Evolutionary conservation across 2,329 filamentous ascomycete species (phyloP).

Genomic region (Pseudocercospora musae): DNA sequence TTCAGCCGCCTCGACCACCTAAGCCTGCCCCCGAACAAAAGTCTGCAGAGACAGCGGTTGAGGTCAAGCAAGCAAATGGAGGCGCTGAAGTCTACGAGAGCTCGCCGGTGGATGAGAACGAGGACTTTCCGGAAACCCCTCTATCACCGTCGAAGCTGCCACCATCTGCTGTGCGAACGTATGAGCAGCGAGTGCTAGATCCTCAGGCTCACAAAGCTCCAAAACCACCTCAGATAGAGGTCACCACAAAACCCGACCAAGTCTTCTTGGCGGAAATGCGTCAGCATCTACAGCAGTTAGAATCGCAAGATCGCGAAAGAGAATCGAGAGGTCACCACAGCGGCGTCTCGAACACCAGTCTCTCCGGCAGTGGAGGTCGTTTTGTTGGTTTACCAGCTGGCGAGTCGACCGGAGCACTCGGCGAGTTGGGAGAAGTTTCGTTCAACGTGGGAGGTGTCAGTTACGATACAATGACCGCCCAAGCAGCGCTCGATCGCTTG

Average conservation of each 20-base stretch:
- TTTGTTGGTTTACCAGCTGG: slow-evolving; percentile 34
- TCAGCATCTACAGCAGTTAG: slow-evolving; percentile 69
- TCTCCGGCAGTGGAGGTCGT: slow-evolving; percentile 18
- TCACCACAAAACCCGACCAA: slow-evolving; percentile 35
- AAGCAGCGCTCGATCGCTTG: slow-evolving; percentile 35
- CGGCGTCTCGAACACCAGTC: slow-evolving; percentile 21
- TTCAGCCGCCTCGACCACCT: slow-evolving; percentile 54
- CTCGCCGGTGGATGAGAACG: slow-evolving; percentile 26
- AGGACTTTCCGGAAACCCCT: slow-evolving; percentile 13
- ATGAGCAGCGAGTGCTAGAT: slow-evolving; percentile 32
- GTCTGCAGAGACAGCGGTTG: slow-evolving; percentile 10
- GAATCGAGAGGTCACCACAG: slow-evolving; percentile 30
- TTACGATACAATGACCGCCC: slow-evolving; percentile 35
- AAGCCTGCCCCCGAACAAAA: slow-evolving; percentile 27
- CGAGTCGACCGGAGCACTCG: slow-evolving; percentile 35
- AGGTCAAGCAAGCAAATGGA: slow-evolving; percentile 21
- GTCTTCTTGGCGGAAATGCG: slow-evolving; percentile 36
- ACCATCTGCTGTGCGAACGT: slow-evolving; percentile 30
- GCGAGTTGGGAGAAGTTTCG: slow-evolving; percentile 33
- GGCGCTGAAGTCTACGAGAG: slow-evolving; percentile 30
- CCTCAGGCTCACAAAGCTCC: slow-evolving; percentile 31
- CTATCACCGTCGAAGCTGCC: slow-evolving; percentile 24
- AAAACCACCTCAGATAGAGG: slow-evolving; percentile 32
- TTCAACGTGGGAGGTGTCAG: slow-evolving; percentile 99
- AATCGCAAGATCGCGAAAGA: slow-evolving; percentile 60